Base-by-base conservation (phyloP, 192 early-diverging fungal genomes). In the Chytriomyces confervae region DNA sequence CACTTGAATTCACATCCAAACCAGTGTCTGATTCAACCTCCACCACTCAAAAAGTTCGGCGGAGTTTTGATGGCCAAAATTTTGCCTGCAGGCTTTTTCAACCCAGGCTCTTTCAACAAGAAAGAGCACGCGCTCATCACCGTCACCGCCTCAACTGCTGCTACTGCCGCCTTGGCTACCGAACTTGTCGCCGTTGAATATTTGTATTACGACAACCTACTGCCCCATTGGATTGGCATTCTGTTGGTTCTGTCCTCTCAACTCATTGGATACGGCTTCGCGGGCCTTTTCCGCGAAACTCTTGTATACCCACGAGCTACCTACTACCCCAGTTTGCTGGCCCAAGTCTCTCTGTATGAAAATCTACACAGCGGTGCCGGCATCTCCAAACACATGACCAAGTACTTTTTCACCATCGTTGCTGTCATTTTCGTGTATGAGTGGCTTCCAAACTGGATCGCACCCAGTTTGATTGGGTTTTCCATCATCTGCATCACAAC, bases 301-400 rank as follows among this genome's bases (percentile, higher is more conserved):
- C 87, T 96, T 20, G 94, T 96, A 3, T 91, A 93, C 50, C 94
- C 94, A 9, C 82, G 91, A 5, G 81, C 88, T 6, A 95, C 95
- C 92, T 86, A 94, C 50, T 97, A 93, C 93, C 95, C 95, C 7
- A 72, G 84, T 2, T 91, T 87, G 57, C 86, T 97, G 46, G 84
- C 93, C 57, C 89, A 90, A 53, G 91, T 93, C 50, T 89, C 92
- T 13, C 82, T 95, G 23, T 96, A 93, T 83, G 89, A 91, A 27
- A 90, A 92, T 5, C 86, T 95, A 48, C 93, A 96, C 79, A 88
- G 91, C 53, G 53, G 50, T 18, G 50, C 20, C 53, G 70, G 53
- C 18, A 16, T 61, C 20, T 50, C 48, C 11, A 50, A 45, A 69
- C 1, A 82, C 49, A n/a, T 72, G 29, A 83, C 70, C 24, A 61